Conservation (phyloP, 176 grass and related monocot genomes). For the Rhipidocladum racemiflorum region DNA sequence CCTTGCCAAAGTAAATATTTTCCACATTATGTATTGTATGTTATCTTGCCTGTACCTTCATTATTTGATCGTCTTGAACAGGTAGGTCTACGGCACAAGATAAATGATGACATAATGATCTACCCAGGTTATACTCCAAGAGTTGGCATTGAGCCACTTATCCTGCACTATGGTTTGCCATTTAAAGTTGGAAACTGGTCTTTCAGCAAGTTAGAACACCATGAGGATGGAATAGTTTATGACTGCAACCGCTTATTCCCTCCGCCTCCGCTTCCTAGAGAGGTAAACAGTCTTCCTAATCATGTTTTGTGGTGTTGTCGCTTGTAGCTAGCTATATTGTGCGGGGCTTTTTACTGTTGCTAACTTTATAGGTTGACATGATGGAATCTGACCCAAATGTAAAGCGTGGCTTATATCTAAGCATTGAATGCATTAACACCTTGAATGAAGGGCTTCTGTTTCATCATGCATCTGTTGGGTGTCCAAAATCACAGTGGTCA, state of each 20-base stretch:
- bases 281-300: conserved; percentile 49
- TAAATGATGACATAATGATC: conserved; percentile 98
- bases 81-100: conserved; percentile 90
- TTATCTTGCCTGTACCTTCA: conserved; percentile 8
- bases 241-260: conserved; percentile 88
- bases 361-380: conserved; percentile 63
- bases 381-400: conserved; percentile 74
- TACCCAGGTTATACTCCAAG: conserved; percentile 96
- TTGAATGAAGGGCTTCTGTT: conserved; percentile 92
- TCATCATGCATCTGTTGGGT: conserved; percentile 73
- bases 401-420: conserved; percentile 76
- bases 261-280: conserved; percentile 81
- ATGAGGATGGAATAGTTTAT: conserved; percentile 85
- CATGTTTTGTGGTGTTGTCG: not conserved
- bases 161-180: conserved; percentile 89
- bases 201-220: conserved; percentile 88
- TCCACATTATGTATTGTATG: not conserved
- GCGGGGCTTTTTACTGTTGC: not conserved
- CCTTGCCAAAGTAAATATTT: conserved; percentile 27
- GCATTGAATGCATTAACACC: conserved; percentile 93
- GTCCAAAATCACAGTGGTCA: conserved; percentile 84
- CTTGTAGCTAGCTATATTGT: not conserved
- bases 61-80: conserved; percentile 40
- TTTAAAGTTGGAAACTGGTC: conserved; percentile 99
- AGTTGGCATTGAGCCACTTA: conserved; percentile 66